phyloP scores from a whole-genome alignment of 1,139 yeast species.

The Taiozyma onychis region DNA sequence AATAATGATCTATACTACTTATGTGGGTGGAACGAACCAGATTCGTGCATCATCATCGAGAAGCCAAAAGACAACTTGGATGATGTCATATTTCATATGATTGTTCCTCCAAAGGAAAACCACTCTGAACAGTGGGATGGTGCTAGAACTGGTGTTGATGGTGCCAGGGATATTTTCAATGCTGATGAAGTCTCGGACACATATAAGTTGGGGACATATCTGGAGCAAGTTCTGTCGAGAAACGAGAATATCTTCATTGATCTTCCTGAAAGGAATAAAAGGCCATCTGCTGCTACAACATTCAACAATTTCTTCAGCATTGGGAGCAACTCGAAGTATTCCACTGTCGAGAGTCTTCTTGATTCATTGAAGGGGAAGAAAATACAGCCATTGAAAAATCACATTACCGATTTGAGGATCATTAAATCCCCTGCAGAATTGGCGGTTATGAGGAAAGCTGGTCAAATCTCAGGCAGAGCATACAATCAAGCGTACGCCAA shows the following conservation, averaged over 20 bases:
- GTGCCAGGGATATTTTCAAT: constrained; percentile 77
- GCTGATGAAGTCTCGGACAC: constrained; percentile 70
- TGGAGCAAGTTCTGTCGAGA: constrained; percentile 41
- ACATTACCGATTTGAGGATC: constrained; percentile 55
- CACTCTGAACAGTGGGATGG: constrained; percentile 93
- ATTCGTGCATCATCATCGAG: constrained; percentile 71
- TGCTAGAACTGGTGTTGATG: constrained; percentile 77
- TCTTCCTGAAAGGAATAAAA: constrained; percentile 21
- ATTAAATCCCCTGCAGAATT: constrained; percentile 76
- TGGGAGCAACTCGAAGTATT: constrained; percentile 21
- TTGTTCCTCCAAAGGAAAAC: constrained; percentile 81
- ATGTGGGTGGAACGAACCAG: constrained; percentile 93
- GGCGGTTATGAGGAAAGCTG: constrained; percentile 73
- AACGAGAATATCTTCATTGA: constrained; percentile 49
- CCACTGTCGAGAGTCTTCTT: constrained; percentile 23
- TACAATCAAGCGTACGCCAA: constrained; percentile 76
- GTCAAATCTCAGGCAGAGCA: constrained; percentile 75
- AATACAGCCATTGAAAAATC: constrained; percentile 39
- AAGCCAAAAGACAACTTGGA: constrained; percentile 48
- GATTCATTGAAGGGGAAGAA: constrained; percentile 28
- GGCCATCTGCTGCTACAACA: constrained; percentile 14
- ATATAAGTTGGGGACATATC: constrained; percentile 35
- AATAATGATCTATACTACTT: constrained; percentile 81
- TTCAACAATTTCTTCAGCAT: constrained; percentile 21
- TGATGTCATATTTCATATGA: constrained; percentile 61